phyloP scores from a whole-genome alignment of 2,329 filamentous ascomycete genomes.

The Microdochium paspali region DNA sequence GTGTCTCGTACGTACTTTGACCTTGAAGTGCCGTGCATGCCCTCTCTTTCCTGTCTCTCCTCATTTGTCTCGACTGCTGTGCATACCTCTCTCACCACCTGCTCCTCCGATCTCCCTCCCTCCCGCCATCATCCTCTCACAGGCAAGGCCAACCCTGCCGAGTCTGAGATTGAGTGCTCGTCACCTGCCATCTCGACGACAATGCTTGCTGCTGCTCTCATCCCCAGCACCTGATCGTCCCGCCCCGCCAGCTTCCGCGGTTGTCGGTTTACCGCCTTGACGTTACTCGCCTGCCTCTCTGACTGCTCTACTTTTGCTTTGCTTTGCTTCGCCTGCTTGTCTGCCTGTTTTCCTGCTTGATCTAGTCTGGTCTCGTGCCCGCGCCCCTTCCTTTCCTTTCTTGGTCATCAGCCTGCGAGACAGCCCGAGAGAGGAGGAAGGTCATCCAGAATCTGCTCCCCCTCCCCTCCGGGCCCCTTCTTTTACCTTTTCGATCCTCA shows the following conservation, averaged over 20 bases:
- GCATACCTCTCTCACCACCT: background rate
- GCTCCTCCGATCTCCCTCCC: too few species aligned
- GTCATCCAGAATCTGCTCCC: background rate
- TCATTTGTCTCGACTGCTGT: background rate
- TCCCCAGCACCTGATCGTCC: background rate
- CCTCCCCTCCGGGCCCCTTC: conserved; percentile 4
- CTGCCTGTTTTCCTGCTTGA: background rate
- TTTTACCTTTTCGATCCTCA: conserved; percentile 1
- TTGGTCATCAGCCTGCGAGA: too few species aligned
- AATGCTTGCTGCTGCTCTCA: background rate
- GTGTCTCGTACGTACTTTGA: background rate
- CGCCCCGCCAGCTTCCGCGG: background rate
- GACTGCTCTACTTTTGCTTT: too few species aligned
- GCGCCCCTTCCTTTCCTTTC: conserved; percentile 1
- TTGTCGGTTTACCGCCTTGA: background rate
- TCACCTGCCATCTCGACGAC: background rate
- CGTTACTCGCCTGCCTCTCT: too few species aligned
- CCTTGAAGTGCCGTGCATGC: too few species aligned
- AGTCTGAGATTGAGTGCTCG: background rate
- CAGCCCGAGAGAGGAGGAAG: background rate
- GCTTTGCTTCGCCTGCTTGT: too few species aligned
- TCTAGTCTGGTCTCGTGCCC: conserved; percentile 4
- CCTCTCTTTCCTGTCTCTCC: too few species aligned
- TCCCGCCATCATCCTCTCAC: too few species aligned
- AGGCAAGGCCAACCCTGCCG: background rate